These are phyloP conservation scores for Helenozyma rhizophorensis DNA, from an alignment of 805 yeast genomes.

Conservation along the genomic window DNA sequence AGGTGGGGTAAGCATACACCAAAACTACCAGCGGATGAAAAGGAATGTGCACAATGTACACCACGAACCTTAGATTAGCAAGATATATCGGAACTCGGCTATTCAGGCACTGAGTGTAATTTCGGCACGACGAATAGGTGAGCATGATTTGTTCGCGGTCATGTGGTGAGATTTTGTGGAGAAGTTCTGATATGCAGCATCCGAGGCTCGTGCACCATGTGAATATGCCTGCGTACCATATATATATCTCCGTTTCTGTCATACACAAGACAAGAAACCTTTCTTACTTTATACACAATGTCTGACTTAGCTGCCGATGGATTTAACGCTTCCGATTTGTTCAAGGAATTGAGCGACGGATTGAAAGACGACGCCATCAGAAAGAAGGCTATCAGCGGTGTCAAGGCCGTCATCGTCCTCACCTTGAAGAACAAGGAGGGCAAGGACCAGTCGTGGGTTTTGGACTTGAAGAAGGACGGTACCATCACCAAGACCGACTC, in stretches of 20 bases:
- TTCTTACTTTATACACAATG: constrained; percentile 11
- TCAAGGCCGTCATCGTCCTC: constrained; percentile 62
- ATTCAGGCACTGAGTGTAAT: no score
- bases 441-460: constrained; percentile 18
- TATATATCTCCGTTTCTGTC: constrained; percentile 1
- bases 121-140: no score
- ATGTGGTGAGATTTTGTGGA: constrained; percentile 7
- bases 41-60: no score
- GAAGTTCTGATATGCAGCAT: constrained; percentile 6
- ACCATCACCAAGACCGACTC: constrained; percentile 11
- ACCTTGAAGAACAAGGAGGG: constrained; percentile 31
- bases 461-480: constrained; percentile 20
- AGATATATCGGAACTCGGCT: no score
- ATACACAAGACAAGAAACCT: no score
- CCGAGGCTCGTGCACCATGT: constrained; percentile 9
- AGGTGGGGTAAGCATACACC: no score
- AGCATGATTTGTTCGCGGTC: no score
- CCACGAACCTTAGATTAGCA: no score
- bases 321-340: constrained; percentile 41
- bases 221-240: constrained; percentile 4
- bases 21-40: no score
- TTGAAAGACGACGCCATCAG: constrained; percentile 32
- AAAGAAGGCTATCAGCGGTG: constrained; percentile 40
- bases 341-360: constrained; percentile 36
- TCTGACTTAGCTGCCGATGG: constrained; percentile 31